These are phyloP conservation scores for Leccinellum albellum DNA, from an alignment of 768 basidiomycete genomes.

Conservation along the genomic window DNA sequence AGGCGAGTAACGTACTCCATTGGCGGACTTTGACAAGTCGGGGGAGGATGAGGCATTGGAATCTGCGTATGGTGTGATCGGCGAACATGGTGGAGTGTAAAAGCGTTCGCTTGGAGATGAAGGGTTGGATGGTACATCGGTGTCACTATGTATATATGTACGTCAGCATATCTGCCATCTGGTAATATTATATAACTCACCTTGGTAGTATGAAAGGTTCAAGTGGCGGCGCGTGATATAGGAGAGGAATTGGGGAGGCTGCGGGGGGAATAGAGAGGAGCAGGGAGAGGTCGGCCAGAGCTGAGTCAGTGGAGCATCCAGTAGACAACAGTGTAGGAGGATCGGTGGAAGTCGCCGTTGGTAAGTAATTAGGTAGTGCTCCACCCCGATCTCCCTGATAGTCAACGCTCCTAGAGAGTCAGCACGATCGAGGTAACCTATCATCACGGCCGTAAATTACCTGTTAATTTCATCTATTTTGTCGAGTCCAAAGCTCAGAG, in stretches of 20 bases:
- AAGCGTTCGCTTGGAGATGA: background rate
- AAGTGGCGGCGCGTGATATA: background rate
- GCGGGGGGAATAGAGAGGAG: too few relatives aligned
- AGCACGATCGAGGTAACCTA: background rate
- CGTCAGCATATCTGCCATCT: background rate
- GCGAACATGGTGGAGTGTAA: background rate
- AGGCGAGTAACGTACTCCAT: background rate
- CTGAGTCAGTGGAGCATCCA: background rate
- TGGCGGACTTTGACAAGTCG: background rate
- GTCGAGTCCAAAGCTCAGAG: background rate
- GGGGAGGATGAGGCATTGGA: background rate
- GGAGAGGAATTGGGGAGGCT: background rate
- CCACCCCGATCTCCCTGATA: too few relatives aligned
- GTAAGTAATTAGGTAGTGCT: too few relatives aligned
- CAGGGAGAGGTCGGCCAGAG: constrained; percentile 9
- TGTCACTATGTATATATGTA: background rate
- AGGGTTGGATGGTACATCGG: background rate
- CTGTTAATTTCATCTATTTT: background rate
- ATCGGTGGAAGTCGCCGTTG: background rate
- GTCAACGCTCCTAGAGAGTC: background rate
- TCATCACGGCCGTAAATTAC: background rate
- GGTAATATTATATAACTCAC: background rate
- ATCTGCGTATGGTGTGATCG: background rate
- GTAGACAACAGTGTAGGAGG: too few relatives aligned
- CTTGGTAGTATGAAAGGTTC: background rate